Percentiles rank a stretch among this genome's conserved stretches.
phyloP scores from a whole-genome alignment of 148 eudicot genomes.

The Amaranthus cruentus region DNA sequence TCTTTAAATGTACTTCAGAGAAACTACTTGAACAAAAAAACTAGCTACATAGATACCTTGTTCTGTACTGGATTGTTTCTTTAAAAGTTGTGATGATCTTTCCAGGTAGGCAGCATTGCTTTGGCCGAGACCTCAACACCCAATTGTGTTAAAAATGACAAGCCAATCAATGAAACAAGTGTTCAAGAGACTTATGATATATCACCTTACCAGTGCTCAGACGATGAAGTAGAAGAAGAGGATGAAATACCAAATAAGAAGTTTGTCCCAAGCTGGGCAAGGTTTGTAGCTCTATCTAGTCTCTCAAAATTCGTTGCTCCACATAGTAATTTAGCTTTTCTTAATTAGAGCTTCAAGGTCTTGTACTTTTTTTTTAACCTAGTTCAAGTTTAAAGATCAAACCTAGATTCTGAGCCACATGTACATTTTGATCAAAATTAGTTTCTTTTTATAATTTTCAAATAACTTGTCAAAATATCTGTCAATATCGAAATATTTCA shows the following conservation, averaged over 20 bases:
- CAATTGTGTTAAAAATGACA: slow-evolving; percentile 15
- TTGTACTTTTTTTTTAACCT: too few species aligned
- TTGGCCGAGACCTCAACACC: slow-evolving; percentile 33
- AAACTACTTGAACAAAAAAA: not conserved
- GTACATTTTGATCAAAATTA: too few species aligned
- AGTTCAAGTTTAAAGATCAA: too few species aligned
- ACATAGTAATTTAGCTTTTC: not conserved
- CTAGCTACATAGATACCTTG: not conserved
- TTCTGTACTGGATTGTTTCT: not conserved
- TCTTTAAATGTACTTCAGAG: too few species aligned
- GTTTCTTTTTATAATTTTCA: too few species aligned
- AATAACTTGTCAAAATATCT: too few species aligned
- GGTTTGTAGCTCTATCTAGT: slow-evolving; percentile 37
- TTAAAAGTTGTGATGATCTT: slow-evolving; percentile 4
- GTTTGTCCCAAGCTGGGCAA: slow-evolving; percentile 91
- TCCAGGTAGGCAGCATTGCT: slow-evolving; percentile 23
- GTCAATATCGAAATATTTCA: too few species aligned
- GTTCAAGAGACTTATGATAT: slow-evolving; percentile 73
- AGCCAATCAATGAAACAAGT: slow-evolving; percentile 23
- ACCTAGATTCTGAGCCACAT: too few species aligned
- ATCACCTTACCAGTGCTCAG: slow-evolving; percentile 92
- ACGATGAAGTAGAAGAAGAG: slow-evolving; percentile 78
- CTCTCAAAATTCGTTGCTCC: slow-evolving; percentile 7
- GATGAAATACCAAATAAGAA: slow-evolving; percentile 59
- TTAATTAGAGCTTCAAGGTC: too few species aligned